Evolutionary conservation across 1,284 basidiomycete genomes (phyloP).

Genomic region (Hemileia vastatrix): DNA sequence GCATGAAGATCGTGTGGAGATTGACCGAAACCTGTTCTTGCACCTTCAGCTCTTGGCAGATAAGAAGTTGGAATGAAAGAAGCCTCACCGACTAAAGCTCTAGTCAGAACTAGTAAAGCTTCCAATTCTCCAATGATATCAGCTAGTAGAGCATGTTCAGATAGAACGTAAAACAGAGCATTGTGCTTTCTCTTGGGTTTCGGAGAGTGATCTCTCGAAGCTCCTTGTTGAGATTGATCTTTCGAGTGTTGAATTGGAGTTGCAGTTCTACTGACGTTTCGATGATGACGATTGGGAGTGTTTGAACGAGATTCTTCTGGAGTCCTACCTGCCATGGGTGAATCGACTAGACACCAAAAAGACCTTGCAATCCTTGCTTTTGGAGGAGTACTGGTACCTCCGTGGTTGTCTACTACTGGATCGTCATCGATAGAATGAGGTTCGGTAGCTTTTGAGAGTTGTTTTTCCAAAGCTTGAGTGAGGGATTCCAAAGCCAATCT

Average conservation of each 20-base stretch:
- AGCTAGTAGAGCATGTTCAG: slow-evolving; percentile 35
- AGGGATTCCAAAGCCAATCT: slow-evolving; percentile 40
- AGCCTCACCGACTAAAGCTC: slow-evolving; percentile 34
- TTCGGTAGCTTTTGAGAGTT: not conserved
- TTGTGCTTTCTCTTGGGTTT: not conserved
- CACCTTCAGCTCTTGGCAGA: not conserved
- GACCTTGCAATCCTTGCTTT: not conserved
- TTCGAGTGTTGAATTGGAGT: not conserved
- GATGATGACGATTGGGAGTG: not conserved
- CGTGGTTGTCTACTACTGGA: not conserved
- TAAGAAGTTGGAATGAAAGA: slow-evolving; percentile 26
- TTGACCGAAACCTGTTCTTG: not conserved
- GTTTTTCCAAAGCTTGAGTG: not conserved
- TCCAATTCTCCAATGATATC: slow-evolving; percentile 33
- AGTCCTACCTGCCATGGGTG: not conserved
- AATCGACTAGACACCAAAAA: not conserved
- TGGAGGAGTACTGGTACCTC: not conserved
- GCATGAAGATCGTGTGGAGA: not conserved
- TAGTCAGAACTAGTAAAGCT: slow-evolving; percentile 29
- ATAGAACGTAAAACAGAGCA: slow-evolving; percentile 34
- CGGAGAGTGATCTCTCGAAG: not conserved
- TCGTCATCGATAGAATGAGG: not conserved
- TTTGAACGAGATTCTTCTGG: not conserved
- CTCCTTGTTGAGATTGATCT: not conserved
- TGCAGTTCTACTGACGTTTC: not conserved